phyloP scores from a whole-genome alignment of 371 early-diverging fungal species.

The Mortierella sp. region DNA sequence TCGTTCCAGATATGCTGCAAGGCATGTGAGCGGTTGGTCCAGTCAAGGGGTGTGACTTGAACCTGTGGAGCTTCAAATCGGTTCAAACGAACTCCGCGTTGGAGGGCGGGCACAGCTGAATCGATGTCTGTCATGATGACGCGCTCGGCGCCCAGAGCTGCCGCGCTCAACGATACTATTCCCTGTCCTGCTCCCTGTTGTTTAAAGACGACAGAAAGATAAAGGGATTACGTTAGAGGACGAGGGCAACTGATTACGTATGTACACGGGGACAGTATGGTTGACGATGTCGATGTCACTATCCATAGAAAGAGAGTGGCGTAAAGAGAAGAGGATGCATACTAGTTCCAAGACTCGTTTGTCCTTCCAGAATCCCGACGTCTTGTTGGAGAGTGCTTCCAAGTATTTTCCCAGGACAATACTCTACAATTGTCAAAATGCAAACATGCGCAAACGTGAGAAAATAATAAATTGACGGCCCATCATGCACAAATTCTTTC shows the following conservation, averaged over 20 bases:
- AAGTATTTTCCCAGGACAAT: constrained; percentile 54
- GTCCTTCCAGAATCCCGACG: constrained; percentile 29
- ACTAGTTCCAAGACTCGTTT: constrained; percentile 50
- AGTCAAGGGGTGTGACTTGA: constrained; percentile 40
- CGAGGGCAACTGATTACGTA: not conserved
- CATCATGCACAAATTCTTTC: not conserved
- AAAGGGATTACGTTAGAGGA: not conserved
- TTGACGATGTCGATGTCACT: not conserved
- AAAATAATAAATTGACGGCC: not conserved
- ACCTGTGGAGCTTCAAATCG: constrained; percentile 34
- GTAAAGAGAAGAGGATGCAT: not conserved
- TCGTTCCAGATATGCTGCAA: constrained; percentile 32
- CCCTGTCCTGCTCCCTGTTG: constrained; percentile 55
- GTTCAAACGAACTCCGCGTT: constrained; percentile 27
- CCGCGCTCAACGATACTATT: constrained; percentile 48
- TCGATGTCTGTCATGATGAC: constrained; percentile 51
- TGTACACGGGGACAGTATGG: not conserved
- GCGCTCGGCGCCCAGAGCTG: constrained; percentile 39
- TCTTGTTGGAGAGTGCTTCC: constrained; percentile 33
- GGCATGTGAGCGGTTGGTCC: constrained; percentile 32
- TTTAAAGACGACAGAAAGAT: not conserved
- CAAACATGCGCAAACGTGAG: not conserved
- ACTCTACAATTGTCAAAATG: constrained; percentile 16
- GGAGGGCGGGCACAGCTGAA: constrained; percentile 28
- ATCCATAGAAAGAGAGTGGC: not conserved